Base-by-base conservation (phyloP, 1,284 basidiomycete species). In the Fomitiporia mediterranea region DNA sequence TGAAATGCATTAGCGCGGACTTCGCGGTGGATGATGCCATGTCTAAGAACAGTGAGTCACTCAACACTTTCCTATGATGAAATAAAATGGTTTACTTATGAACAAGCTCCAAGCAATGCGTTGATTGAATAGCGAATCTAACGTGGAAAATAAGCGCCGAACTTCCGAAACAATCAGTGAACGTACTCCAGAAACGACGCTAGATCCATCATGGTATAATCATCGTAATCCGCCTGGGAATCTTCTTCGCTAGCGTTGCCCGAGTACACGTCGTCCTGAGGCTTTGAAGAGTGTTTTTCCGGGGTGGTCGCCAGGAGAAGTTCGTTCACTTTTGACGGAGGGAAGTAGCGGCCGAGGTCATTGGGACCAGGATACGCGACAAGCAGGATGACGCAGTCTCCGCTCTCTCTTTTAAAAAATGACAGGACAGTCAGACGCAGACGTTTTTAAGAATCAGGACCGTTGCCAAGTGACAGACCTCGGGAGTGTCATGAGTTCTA, bases 1-100 rank as follows among this genome's bases (percentile, higher is more conserved):
- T 87, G 84, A 65, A 86, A 87, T 0, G 84, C 84, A 64, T 87
- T 87, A 3, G 84, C 84, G 28, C 85, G 82, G 37, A 88, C 84
- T 80, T 88, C 85, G 55, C 84, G 76, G 67, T 88, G 85, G 19
- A 83, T 76, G 37, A 83, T 67, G 23, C 82, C 81, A 52, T 71
- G 69, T 61, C 81, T 63, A 57, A 40, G 53, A 21, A 60, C 19
- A 56, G 32, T 37, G 53, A 43, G 61, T 55, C n/a, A 51, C 40
- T 57, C 55, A 7, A 56, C 53, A 28, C 28, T 42, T 51, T 35
- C 49, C 48, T 25, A 49, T 8, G 55, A 44, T 43, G 35, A 55
- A 62, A 19, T 42, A 53, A 15, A 43, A 21, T 4, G 13, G 27
- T 71, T 43, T 67, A 81, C 79, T 78, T 78, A 65, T 88, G 85